These are phyloP conservation scores for Talaromyces sp. DNA, from an alignment of 2,329 filamentous ascomycete species.

Conservation along the genomic window DNA sequence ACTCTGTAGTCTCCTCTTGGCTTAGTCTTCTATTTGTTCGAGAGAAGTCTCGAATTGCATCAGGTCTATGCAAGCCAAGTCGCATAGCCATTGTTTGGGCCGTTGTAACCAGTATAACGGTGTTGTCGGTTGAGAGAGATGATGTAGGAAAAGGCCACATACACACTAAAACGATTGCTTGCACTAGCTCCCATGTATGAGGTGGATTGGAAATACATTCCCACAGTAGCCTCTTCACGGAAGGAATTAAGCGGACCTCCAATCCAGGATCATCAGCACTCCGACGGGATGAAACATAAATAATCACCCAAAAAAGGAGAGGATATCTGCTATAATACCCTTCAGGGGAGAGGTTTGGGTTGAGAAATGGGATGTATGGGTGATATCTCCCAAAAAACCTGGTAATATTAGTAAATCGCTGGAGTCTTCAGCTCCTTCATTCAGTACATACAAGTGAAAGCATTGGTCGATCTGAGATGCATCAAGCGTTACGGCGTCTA, in stretches of 20 bases:
- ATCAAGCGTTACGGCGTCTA: neutral
- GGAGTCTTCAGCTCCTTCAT: neutral
- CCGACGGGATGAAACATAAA: slow-evolving; percentile 13
- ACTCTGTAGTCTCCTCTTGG: slow-evolving; percentile 11
- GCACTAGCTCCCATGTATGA: slow-evolving; percentile 17
- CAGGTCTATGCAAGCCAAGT: slow-evolving; percentile 20
- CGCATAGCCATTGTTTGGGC: slow-evolving; percentile 17
- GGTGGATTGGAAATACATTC: slow-evolving; percentile 15
- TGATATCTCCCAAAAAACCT: slow-evolving; percentile 10
- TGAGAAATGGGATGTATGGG: slow-evolving; percentile 4
- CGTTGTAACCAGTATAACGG: slow-evolving; percentile 14
- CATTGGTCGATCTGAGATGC: neutral
- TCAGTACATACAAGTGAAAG: slow-evolving; percentile 5
- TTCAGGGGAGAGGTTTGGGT: slow-evolving; percentile 3
- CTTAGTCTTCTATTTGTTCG: slow-evolving; percentile 11
- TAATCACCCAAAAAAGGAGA: slow-evolving; percentile 15
- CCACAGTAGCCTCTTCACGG: slow-evolving; percentile 14
- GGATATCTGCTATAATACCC: slow-evolving; percentile 9
- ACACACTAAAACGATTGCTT: slow-evolving; percentile 18
- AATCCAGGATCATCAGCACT: slow-evolving; percentile 10
- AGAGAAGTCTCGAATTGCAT: slow-evolving; percentile 15
- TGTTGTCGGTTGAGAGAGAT: slow-evolving; percentile 15
- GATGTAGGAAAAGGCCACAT: slow-evolving; percentile 22
- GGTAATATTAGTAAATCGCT: neutral
- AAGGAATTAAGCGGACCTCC: slow-evolving; percentile 4